A percentile compares a stretch with the other conserved stretches of the same genome.
These are phyloP conservation scores for Aphanomyces invadans DNA, from an alignment of 352 stramenopile species.

Conservation along the genomic window DNA sequence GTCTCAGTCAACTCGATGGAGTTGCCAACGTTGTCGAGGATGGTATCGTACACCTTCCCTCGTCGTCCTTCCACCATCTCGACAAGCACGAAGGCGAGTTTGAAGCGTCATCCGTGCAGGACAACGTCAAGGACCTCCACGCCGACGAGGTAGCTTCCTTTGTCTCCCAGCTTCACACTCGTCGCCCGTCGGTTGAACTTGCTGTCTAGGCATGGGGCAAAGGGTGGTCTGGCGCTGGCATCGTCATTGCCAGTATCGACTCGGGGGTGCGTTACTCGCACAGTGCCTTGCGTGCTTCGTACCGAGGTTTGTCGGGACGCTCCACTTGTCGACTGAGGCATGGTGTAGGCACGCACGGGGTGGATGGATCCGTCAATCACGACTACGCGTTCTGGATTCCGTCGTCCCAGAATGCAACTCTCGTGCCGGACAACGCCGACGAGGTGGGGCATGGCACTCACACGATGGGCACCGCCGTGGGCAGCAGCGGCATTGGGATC, in stretches of 20 bases:
- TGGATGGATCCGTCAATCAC: constrained; percentile 28
- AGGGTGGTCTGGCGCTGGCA: constrained; percentile 31
- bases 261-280: constrained; percentile 65
- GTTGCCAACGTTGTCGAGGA: constrained; percentile 9
- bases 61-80: neutral
- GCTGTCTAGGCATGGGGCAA: constrained; percentile 41
- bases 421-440: constrained; percentile 58
- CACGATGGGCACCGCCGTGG: constrained; percentile 53
- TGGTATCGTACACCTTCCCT: neutral
- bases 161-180: constrained; percentile 17
- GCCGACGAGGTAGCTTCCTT: constrained; percentile 19
- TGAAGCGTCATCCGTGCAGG: constrained; percentile 36
- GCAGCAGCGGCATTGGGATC: constrained; percentile 44
- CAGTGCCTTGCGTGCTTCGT: constrained; percentile 38
- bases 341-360: constrained; percentile 18
- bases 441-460: constrained; percentile 62
- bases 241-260: constrained; percentile 66
- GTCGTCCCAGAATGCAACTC: constrained; percentile 40
- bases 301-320: constrained; percentile 32
- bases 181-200: constrained; percentile 21
- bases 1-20: neutral
- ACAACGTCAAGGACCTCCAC: constrained; percentile 28
- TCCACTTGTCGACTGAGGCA: neutral
- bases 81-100: neutral
- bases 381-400: constrained; percentile 72